phyloP scores from a whole-genome alignment of 257 asterid species.

The Schizonepeta tenuifolia region DNA sequence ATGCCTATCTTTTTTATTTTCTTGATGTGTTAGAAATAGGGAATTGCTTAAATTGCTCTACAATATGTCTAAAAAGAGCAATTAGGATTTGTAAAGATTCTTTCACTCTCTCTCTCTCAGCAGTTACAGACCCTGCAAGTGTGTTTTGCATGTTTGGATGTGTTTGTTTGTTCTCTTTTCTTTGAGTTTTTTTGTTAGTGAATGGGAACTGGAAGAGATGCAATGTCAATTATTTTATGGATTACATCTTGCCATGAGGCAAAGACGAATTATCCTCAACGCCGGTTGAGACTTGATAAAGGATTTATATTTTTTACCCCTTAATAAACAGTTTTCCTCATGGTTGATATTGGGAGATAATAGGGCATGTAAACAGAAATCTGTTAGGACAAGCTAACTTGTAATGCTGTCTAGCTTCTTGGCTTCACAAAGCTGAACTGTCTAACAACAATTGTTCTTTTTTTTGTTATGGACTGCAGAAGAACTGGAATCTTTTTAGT shows the following conservation, averaged over 20 bases:
- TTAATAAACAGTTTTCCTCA: background rate
- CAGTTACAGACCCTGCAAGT: background rate
- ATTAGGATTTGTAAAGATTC: background rate
- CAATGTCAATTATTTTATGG: background rate
- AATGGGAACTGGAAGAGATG: background rate
- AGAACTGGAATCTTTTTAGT: slow-evolving; percentile 89
- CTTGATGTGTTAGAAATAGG: background rate
- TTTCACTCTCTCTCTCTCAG: background rate
- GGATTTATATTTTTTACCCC: background rate
- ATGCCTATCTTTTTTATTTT: background rate
- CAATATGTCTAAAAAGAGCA: background rate
- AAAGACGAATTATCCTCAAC: background rate
- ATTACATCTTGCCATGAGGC: background rate
- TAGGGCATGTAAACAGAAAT: background rate
- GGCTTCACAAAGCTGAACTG: background rate
- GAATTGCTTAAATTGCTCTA: background rate
- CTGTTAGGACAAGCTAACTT: background rate
- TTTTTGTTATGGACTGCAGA: slow-evolving; percentile 56
- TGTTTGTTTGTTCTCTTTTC: background rate
- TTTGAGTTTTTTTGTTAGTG: background rate
- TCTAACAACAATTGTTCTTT: background rate
- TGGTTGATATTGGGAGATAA: background rate
- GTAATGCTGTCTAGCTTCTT: background rate
- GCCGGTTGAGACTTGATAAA: background rate
- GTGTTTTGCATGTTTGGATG: background rate